Base-by-base conservation (phyloP, 306 rosid genomes). In the Acacia confusa region DNA sequence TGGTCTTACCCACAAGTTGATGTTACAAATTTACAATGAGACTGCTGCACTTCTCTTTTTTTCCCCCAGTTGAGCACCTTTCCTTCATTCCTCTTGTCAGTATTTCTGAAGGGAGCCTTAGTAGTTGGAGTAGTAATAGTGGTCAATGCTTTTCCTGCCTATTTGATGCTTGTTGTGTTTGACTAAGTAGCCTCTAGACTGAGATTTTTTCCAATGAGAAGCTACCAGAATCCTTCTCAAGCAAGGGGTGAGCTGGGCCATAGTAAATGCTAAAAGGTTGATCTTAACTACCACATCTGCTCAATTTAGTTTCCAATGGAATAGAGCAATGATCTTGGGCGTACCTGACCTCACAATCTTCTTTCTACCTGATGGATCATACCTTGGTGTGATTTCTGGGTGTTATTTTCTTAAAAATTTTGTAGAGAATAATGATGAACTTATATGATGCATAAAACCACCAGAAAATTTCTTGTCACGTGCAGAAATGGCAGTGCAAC, bases 391-490 rank as follows among this genome's bases (percentile, higher is more conserved):
- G 7, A 27, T 64, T 77, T 12, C 44, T 57, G 58, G 28, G 66
- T 70, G 13, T 22, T n/a, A 20, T 66, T 32, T 7, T 67, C 9
- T 67, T 19, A 14, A 7, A 19, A 17, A 16, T 16, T 12, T 32
- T 34, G 3, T n/a, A 48, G 66, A n/a, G 73, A 32, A 72, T 38
- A 80, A 48, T 72, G 50, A 30, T 13, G 72, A 9, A 80, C 13
- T 40, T 14, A 27, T 38, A 48, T 19, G 5, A 19, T 71, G 57
- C 68, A 65, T 24, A 22, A 38, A 67, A 40, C 43, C 38, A 27
- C 41, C 12, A 28, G 32, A 22, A 13, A 27, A 75, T n/a, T 72
- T 66, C 79, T 71, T 72, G 79, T 77, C 47, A 43, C 3, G 47
- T 43, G 19, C 27, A 7, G 15, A 27, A 48, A 70, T 70, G 58